phyloP scores from a whole-genome alignment of 805 yeast genomes.

The Saturnispora galanensis region DNA sequence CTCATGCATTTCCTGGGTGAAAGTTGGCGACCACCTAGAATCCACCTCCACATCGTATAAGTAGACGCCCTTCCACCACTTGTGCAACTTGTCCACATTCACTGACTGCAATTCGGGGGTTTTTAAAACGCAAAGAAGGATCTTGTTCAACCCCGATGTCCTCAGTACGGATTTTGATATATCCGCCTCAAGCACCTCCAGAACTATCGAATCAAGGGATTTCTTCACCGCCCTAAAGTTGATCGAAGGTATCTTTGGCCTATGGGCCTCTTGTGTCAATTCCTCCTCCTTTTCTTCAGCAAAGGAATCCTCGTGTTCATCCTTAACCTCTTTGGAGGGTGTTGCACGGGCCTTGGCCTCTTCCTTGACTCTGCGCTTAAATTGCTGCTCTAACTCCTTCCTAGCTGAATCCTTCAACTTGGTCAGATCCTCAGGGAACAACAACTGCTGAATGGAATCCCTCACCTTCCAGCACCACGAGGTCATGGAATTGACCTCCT shows the following conservation, averaged over 20 bases:
- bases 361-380: conserved; percentile 3
- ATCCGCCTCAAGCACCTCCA: conserved; percentile 19
- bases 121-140: conserved; percentile 26
- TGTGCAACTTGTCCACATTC: conserved; percentile 13
- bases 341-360: conserved; percentile 1
- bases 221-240: conserved; percentile 18
- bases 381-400: conserved; percentile 2
- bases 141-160: conserved; percentile 24
- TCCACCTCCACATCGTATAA: conserved; percentile 22
- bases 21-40: conserved; percentile 21
- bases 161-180: conserved; percentile 24
- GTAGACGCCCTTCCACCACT: conserved; percentile 21
- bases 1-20: conserved; percentile 17
- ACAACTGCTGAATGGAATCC: conserved; percentile 17
- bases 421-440: conserved; percentile 15
- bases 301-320: neutral
- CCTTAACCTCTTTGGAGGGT: neutral
- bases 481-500: conserved; percentile 17
- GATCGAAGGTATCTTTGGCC: conserved; percentile 5
- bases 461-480: conserved; percentile 19
- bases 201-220: conserved; percentile 18
- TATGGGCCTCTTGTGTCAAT: neutral
- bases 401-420: conserved; percentile 4
- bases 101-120: conserved; percentile 27
- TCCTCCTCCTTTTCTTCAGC: neutral